phyloP scores from a whole-genome alignment of 2,329 filamentous ascomycete species.

The Trichoderma sp. region DNA sequence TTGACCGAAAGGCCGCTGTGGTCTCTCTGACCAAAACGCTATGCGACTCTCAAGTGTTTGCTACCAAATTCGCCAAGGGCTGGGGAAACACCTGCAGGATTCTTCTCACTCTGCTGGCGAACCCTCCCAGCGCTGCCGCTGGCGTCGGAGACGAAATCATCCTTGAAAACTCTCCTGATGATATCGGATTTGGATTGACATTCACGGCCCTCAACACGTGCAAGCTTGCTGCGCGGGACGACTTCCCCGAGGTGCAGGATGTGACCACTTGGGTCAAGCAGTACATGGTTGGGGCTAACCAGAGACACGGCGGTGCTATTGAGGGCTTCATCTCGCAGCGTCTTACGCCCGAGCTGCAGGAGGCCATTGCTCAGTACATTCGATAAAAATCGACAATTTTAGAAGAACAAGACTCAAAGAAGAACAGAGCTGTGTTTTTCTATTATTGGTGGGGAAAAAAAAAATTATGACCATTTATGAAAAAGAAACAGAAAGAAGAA shows the following conservation, averaged over 20 bases:
- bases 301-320: conserved; percentile 71
- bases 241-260: conserved; percentile 82
- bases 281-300: conserved; percentile 78
- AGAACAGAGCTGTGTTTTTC: neutral
- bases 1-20: conserved; percentile 91
- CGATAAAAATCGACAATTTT: conserved; percentile 37
- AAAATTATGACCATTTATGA: neutral
- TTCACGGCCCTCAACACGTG: conserved; percentile 95
- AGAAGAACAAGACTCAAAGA: neutral
- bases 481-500: neutral
- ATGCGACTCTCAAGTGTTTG: conserved; percentile 83
- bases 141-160: conserved; percentile 75
- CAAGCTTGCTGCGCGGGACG: conserved; percentile 72
- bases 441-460: neutral
- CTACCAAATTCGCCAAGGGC: conserved; percentile 79
- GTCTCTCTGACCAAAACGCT: conserved; percentile 92
- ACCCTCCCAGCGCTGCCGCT: conserved; percentile 71
- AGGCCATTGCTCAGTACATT: conserved; percentile 57
- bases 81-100: conserved; percentile 90
- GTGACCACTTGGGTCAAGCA: conserved; percentile 83
- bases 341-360: conserved; percentile 64
- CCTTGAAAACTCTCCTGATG: conserved; percentile 88
- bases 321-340: conserved; percentile 72
- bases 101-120: conserved; percentile 86
- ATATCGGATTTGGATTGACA: conserved; percentile 90